Evolutionary conservation across 2,329 filamentous ascomycete species (phyloP), one percentile per base, ranked within the genome.

Genomic region (Penicillium sp.): DNA sequence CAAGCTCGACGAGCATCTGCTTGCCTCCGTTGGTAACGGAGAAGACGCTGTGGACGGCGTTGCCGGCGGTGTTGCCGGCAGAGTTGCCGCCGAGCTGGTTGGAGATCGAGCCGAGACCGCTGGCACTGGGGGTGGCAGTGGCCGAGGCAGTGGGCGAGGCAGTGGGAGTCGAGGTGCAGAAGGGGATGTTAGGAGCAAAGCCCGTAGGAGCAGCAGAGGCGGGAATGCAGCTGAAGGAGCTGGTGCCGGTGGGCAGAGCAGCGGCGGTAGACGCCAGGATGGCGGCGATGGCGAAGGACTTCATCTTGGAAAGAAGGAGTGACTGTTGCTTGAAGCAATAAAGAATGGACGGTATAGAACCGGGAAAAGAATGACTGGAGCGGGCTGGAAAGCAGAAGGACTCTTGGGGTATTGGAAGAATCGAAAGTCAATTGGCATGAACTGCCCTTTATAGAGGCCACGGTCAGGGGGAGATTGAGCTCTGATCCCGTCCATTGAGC

Each of bases 311-410:
- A 51, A 38, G 38, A 60, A 50, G 44, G 52, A 61, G 51, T 54
- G 58, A 55, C 51, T 55, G 50, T 18, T 51, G 48, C 43, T 58
- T 49, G 38, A 55, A 53, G 53, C 51, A 48, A 49, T 44, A 61
- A 61, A 44, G 58, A 55, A 54, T 61, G 54, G 57, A 60, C 55
- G 55, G 55, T 60, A 58, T 60, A 30, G 38, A 54, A 57, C 55
- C 57, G 48, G 40, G 36, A 61, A 61, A 56, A 24, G 57, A 57
- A 44, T 53, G 55, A 55, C 50, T 56, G 49, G 46, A 55, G 46
- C 56, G 53, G 53, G 50, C 43, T 47, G 28, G 45, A 50, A 45
- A 41, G 42, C 42, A 46, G 43, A 41, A 54, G 48, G 51, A 45
- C 56, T 62, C 51, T 54, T 58, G 45, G 46, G 51, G 40, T 45